Percentiles rank a stretch among this genome's conserved stretches.
Evolutionary conservation across 2,329 filamentous ascomycete species (phyloP).

Genomic region (Ceratocystis huliohia): DNA sequence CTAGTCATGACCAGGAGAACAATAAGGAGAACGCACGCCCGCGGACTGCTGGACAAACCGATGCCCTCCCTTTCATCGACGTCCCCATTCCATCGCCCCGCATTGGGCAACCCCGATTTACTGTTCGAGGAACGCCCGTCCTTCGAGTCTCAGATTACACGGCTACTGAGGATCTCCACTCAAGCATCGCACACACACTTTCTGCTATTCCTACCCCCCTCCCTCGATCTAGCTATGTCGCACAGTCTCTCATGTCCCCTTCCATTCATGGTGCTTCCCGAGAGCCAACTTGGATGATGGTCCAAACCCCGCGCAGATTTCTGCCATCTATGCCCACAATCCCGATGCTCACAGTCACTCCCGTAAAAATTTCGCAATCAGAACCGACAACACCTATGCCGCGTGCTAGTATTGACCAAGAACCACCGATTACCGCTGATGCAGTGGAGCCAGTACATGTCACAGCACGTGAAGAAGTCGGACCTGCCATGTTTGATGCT

Average conservation of each 20-base stretch:
- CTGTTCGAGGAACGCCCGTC: slow-evolving; percentile 58
- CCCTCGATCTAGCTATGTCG: slow-evolving; percentile 15
- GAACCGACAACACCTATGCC: slow-evolving; percentile 28
- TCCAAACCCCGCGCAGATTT: slow-evolving; percentile 16
- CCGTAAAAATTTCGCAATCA: slow-evolving; percentile 22
- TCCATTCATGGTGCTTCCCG: slow-evolving; percentile 17
- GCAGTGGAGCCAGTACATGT: slow-evolving; percentile 36
- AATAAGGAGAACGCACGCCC: neutral
- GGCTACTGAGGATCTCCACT: slow-evolving; percentile 50
- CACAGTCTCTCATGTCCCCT: slow-evolving; percentile 9
- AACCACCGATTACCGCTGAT: neutral
- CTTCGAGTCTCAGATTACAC: slow-evolving; percentile 71
- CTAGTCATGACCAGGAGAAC: neutral
- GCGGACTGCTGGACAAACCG: slow-evolving; percentile 42
- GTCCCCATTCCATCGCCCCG: slow-evolving; percentile 74
- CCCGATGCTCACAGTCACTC: neutral
- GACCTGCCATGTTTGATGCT: slow-evolving; percentile 68
- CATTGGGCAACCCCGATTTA: slow-evolving; percentile 71
- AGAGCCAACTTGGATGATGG: slow-evolving; percentile 20
- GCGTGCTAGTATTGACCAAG: slow-evolving; percentile 1
- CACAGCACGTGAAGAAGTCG: slow-evolving; percentile 41
- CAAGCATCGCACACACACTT: slow-evolving; percentile 10
- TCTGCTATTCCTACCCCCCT: slow-evolving; percentile 12
- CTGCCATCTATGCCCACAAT: slow-evolving; percentile 11
- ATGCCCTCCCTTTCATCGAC: slow-evolving; percentile 41